Evolutionary conservation across 441 rosid species (phyloP), one percentile per base, ranked within the genome.

Genomic region (Viola pubescens): DNA sequence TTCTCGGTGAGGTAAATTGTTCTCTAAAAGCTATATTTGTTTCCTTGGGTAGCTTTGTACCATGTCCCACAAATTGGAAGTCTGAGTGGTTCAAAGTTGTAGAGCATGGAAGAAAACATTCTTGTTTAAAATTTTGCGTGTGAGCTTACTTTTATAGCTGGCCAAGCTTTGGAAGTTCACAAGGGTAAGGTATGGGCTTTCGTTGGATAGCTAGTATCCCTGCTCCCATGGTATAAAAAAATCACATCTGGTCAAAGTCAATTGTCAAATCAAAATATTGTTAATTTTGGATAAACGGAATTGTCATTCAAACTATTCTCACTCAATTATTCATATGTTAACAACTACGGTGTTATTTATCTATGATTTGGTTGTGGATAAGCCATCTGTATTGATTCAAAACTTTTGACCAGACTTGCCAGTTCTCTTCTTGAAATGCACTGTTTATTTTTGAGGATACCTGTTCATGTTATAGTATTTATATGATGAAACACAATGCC

Each of bases 1-100:
- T 94, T 70, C 75, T 82, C 34, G 75, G 77, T 69, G 87, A 88
- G 98, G 98, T 94, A 77, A 59, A 41, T 60, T n/a, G 40, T 50
- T 54, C 60, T 56, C 12, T 52, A 6, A 34, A 39, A 38, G 12
- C 14, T 39, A 16, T 4, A 10, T 41, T 12, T 3, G 1, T 59
- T 19, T 19, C 58, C 41, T 43, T 34, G 11, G 47, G 12, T 54
- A 19, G 57, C 26, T 34, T 50, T 61, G 41, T 8, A 9, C 11
- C 8, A 47, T 9, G 54, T 41, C 41, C 38, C 44, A 47, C 0
- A 11, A 12, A 9, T 40, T 39, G 26, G 48, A 14, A 55, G 13
- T 8, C 38, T 9, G 38, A 37, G 10, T 39, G 11, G 43, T 37
- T 58, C 16, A 34, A 57, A 52, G 48, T 7, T 26, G 40, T 63